Evolutionary conservation across 2,329 filamentous ascomycete species (phyloP), one percentile per base, ranked within the genome.

Genomic region (Venturia pyrina): DNA sequence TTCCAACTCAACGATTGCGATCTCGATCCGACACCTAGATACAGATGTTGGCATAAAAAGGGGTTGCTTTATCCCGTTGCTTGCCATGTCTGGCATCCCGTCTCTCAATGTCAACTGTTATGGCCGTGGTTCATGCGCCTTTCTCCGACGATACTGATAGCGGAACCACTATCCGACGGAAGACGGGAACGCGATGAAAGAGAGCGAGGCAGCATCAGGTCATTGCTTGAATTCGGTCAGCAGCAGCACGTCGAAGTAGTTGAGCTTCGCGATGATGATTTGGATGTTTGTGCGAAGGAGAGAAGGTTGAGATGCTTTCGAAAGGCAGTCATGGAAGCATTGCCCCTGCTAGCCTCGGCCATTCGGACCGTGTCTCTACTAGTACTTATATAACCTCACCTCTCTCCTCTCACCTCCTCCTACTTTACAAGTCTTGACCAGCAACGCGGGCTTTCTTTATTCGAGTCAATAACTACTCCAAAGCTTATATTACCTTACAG

Each of bases 111-210:
- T 19, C 19, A 28, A 15, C 24, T 37, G n/a, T 37, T 11, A 40
- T 3, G 15, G 24, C 53, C 53, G 53, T 59, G 53, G 4, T 15
- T 19, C 28, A n/a, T 8, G 53, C 53, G 53, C 19, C 28, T 11
- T 34, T 34, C 15, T 15, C 53, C 53, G 28, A 37, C 11, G 48
- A 17, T 24, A 53, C 10, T 32, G 53, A 28, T 24, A 53, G 48
- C 53, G 53, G 53, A 37, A 59, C 53, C 17, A 59, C 15, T 37
- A 59, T 37, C 53, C 53, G 53, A 59, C 53, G 53, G 53, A 59
- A 11, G 28, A 21, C 28, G 21, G 46, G n/a, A 11, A 10, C 24
- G 46, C 21, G n/a, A 7, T 28, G 28, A 4, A 13, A 24, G 46
- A 13, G n/a, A 11, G 46, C 46, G 6, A 21, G 4, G 21, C 19